Percentiles rank a stretch among this genome's conserved stretches.
These are phyloP conservation scores for Aspergillus cavernicola DNA, from an alignment of 495 filamentous ascomycete species.

Conservation along the genomic window DNA sequence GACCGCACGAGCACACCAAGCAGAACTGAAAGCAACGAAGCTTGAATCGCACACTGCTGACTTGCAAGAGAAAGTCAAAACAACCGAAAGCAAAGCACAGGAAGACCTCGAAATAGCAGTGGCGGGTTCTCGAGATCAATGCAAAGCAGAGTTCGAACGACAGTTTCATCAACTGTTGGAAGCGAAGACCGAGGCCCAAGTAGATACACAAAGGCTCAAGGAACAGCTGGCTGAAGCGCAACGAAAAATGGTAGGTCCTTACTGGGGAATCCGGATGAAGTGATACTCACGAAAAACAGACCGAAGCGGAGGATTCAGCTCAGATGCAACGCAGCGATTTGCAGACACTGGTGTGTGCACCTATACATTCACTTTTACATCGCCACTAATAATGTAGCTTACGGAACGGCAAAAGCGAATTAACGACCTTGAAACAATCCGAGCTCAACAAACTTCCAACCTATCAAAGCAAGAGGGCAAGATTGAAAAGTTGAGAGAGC, in stretches of 20 bases:
- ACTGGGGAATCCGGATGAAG: background rate
- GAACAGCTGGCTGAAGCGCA: slow-evolving; percentile 20
- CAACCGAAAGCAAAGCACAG: slow-evolving; percentile 20
- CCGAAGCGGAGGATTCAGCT: slow-evolving; percentile 12
- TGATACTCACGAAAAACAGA: slow-evolving; percentile 22
- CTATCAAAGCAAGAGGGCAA: slow-evolving; percentile 20
- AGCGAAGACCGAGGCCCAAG: slow-evolving; percentile 24
- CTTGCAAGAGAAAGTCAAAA: slow-evolving; percentile 19
- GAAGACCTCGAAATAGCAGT: slow-evolving; percentile 24
- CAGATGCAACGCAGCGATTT: slow-evolving; percentile 8
- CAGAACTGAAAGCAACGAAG: slow-evolving; percentile 7
- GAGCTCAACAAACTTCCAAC: slow-evolving; percentile 13
- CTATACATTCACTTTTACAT: background rate
- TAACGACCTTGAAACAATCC: slow-evolving; percentile 16
- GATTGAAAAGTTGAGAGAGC: slow-evolving; percentile 19
- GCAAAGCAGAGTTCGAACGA: slow-evolving; percentile 21
- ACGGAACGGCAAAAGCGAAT: slow-evolving; percentile 21
- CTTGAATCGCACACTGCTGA: slow-evolving; percentile 20
- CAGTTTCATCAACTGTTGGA: slow-evolving; percentile 18
- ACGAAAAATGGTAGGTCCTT: slow-evolving; percentile 23
- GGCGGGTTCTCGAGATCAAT: slow-evolving; percentile 17
- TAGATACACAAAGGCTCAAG: slow-evolving; percentile 6
- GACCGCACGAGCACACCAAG: slow-evolving; percentile 8
- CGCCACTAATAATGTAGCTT: slow-evolving; percentile 23
- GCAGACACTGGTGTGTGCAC: slow-evolving; percentile 14